Conservation (phyloP, 345 rosid species). For the Kandelia obovata region DNA sequence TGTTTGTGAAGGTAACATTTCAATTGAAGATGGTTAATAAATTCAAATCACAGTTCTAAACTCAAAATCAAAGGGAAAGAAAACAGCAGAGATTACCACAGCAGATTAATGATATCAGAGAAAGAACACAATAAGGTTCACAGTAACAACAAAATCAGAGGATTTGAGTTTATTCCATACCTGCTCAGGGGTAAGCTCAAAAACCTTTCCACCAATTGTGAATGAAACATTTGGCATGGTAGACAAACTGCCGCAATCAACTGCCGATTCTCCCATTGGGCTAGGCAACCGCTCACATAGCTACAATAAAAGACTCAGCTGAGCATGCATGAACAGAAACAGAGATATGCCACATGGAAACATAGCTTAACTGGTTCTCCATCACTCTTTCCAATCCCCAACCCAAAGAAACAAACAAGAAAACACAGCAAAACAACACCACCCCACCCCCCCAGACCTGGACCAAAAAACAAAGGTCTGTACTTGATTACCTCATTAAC, state of each 20-base stretch:
- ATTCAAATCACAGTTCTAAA: no score
- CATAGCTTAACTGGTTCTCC: background rate
- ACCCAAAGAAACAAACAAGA: no score
- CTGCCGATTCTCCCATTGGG: conserved; percentile 76
- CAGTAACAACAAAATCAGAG: background rate
- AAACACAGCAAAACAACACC: no score
- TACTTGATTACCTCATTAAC: conserved; percentile 52
- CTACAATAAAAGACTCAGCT: conserved; percentile 31
- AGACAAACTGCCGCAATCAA: conserved; percentile 55
- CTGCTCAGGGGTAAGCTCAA: conserved; percentile 75
- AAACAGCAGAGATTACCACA: background rate
- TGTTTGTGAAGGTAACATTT: no score
- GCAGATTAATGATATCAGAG: background rate
- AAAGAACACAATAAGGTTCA: background rate
- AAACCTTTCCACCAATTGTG: conserved; percentile 65
- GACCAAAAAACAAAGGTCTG: background rate
- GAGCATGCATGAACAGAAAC: conserved; percentile 3
- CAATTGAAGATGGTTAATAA: no score
- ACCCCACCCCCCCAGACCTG: no score
- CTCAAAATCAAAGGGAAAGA: no score
- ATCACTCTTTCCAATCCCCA: no score
- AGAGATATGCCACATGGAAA: background rate
- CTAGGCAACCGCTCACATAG: conserved; percentile 81
- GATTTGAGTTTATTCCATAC: conserved; percentile 30
- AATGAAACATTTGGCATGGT: conserved; percentile 78